Conservation (phyloP, 495 filamentous ascomycete species). For the Podospora appendiculata region DNA sequence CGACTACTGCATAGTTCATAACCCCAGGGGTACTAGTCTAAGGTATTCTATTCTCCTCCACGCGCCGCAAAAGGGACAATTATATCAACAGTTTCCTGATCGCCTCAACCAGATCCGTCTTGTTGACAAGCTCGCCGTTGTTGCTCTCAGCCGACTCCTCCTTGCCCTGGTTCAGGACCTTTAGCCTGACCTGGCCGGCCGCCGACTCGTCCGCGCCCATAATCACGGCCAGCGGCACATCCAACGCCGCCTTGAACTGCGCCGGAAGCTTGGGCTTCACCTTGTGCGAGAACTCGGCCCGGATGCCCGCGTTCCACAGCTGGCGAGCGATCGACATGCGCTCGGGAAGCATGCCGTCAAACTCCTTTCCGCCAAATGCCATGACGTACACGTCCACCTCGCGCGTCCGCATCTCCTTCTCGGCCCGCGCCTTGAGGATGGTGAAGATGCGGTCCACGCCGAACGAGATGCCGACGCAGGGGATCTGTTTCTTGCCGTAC, state of each 20-base stretch:
- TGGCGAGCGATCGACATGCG: constrained; percentile 64
- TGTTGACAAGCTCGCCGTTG: constrained; percentile 47
- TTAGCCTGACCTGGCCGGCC: constrained; percentile 68
- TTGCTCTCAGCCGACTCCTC: constrained; percentile 69
- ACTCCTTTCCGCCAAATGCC: constrained; percentile 81
- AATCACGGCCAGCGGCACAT: constrained; percentile 68
- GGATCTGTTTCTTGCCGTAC: constrained; percentile 81
- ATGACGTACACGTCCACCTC: constrained; percentile 88
- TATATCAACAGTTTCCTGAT: constrained; percentile 31
- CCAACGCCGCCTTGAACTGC: constrained; percentile 76
- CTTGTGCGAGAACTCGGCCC: constrained; percentile 72
- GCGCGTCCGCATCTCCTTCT: constrained; percentile 37
- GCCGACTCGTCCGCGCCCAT: constrained; percentile 77
- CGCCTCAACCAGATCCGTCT: constrained; percentile 52
- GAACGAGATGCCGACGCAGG: constrained; percentile 91
- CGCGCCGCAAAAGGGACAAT: constrained; percentile 11
- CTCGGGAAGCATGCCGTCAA: constrained; percentile 66
- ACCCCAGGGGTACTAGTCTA: background rate
- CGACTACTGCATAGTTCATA: background rate
- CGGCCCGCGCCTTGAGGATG: constrained; percentile 72
- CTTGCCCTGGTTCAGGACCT: constrained; percentile 60
- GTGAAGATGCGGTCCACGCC: constrained; percentile 94
- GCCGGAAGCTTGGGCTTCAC: constrained; percentile 68
- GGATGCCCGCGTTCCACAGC: constrained; percentile 71
- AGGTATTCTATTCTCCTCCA: background rate